phyloP scores from a whole-genome alignment of 2,329 filamentous ascomycete species.

The Sarocladiaceae sp. region DNA sequence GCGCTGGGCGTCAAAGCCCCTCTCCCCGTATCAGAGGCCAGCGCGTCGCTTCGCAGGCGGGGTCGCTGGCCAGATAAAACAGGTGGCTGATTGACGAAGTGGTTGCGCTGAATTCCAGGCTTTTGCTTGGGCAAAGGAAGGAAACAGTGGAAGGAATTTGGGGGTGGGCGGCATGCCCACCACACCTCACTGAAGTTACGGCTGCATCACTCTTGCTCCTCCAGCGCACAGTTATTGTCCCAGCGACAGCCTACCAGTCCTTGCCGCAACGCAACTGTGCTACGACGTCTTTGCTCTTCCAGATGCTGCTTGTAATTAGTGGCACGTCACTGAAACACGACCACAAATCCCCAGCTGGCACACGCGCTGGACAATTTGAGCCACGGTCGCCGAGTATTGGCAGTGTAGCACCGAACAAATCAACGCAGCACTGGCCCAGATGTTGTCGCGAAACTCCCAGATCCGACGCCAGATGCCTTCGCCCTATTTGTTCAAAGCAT shows the following conservation, averaged over 20 bases:
- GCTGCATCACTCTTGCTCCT: background rate
- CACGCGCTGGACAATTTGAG: too few species aligned
- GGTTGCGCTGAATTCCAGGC: conserved; percentile 7
- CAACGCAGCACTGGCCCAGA: background rate
- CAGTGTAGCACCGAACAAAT: conserved; percentile 3
- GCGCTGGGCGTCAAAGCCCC: background rate
- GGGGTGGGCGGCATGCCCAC: background rate
- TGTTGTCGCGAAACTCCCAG: too few species aligned
- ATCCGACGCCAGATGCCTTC: too few species aligned
- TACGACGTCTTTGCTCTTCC: background rate
- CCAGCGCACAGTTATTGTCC: background rate
- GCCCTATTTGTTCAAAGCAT: too few species aligned
- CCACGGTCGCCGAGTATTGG: too few species aligned
- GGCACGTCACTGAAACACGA: background rate
- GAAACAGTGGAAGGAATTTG: background rate
- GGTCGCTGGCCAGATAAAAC: conserved; percentile 1
- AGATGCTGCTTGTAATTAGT: background rate
- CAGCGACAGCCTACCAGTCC: background rate
- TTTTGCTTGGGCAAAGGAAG: background rate
- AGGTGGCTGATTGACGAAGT: conserved; percentile 5
- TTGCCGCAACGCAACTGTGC: background rate
- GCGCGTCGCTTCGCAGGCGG: background rate
- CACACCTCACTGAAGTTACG: background rate
- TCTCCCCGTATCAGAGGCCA: background rate
- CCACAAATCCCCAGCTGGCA: background rate